Conservation (phyloP, 2,329 filamentous ascomycete species). For the Talaromyces sp. region DNA sequence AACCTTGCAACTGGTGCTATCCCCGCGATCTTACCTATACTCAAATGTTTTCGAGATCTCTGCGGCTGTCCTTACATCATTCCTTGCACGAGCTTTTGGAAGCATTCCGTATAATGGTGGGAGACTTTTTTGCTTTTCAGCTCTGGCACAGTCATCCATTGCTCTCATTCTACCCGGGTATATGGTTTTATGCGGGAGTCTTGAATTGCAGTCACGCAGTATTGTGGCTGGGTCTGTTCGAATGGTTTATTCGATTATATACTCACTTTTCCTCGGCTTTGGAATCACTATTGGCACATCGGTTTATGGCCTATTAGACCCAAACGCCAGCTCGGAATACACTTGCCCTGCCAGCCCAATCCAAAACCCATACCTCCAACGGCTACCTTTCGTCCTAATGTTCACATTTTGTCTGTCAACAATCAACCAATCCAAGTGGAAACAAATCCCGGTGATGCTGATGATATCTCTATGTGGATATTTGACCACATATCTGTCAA, state of each 20-base stretch:
- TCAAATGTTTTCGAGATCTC: conserved; percentile 64
- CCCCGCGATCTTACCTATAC: conserved; percentile 67
- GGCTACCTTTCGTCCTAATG: conserved; percentile 69
- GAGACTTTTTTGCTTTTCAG: conserved; percentile 65
- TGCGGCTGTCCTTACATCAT: conserved; percentile 63
- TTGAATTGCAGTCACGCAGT: conserved; percentile 66
- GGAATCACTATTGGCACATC: conserved; percentile 65
- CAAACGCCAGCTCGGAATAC: conserved; percentile 48
- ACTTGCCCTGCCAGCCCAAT: conserved; percentile 49
- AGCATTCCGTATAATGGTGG: conserved; percentile 53
- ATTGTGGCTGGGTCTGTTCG: conserved; percentile 70
- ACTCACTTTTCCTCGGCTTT: conserved; percentile 68
- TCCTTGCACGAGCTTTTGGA: conserved; percentile 64
- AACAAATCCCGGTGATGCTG: conserved; percentile 74
- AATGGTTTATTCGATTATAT: conserved; percentile 71
- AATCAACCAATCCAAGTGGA: conserved; percentile 79
- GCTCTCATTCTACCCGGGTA: conserved; percentile 69
- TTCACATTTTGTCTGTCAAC: conserved; percentile 74
- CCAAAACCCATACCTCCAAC: conserved; percentile 45
- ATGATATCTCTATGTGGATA: conserved; percentile 71
- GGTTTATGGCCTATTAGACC: conserved; percentile 59
- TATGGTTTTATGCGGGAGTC: conserved; percentile 56
- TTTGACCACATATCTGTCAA: conserved; percentile 72
- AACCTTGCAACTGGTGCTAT: conserved; percentile 68
- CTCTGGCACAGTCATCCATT: conserved; percentile 68